These are phyloP conservation scores for Alternaria solani DNA, from an alignment of 2,329 filamentous ascomycete species.

Conservation along the genomic window DNA sequence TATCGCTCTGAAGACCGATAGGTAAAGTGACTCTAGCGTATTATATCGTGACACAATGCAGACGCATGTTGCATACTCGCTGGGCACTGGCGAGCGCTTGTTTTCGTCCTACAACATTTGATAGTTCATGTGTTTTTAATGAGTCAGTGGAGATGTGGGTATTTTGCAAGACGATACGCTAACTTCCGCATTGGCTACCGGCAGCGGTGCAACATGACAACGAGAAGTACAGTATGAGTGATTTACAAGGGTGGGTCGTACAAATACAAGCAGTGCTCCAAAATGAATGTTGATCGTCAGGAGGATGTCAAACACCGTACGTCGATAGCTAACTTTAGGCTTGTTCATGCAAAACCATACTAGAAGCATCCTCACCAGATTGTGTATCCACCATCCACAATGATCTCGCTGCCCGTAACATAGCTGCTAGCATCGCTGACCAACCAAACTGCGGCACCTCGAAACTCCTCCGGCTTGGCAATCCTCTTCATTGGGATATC, in stretches of 20 bases:
- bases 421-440: constrained; percentile 55
- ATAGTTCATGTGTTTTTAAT: too few species aligned
- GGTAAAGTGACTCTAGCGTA: background rate
- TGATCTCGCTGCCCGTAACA: constrained; percentile 73
- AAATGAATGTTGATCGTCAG: background rate
- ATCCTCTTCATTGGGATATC: constrained; percentile 49
- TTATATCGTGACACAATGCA: background rate
- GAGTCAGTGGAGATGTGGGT: background rate
- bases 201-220: background rate
- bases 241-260: background rate
- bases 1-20: background rate
- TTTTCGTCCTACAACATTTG: too few species aligned
- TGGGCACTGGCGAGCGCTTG: too few species aligned
- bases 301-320: background rate
- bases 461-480: constrained; percentile 50
- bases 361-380: constrained; percentile 20
- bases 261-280: background rate
- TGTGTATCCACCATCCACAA: constrained; percentile 62
- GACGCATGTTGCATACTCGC: background rate
- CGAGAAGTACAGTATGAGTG: background rate
- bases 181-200: background rate
- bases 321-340: background rate
- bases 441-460: constrained; percentile 40
- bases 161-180: too few species aligned
- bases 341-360: background rate